Evolutionary conservation across 495 filamentous ascomycete species (phyloP).

Genomic region (Penicillium silybi): DNA sequence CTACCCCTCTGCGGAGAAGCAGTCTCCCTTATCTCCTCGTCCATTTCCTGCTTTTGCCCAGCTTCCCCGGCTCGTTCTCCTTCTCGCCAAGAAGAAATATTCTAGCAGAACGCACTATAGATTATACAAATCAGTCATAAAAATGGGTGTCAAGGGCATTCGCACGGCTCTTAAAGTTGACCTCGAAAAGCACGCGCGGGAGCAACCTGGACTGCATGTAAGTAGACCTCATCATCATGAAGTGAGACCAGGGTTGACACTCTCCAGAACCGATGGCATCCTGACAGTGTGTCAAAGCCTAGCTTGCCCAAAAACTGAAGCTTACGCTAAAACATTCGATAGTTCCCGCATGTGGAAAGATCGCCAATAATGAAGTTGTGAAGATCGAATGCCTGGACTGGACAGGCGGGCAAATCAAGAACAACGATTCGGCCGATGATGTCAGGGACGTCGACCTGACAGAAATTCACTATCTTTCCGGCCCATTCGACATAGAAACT

Average conservation of each 20-base stretch:
- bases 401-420: slow-evolving; percentile 82
- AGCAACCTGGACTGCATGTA: slow-evolving; percentile 76
- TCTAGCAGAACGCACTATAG: too few relatives aligned
- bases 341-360: slow-evolving; percentile 75
- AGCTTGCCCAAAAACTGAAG: background rate
- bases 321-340: slow-evolving; percentile 1
- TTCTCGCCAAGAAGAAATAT: background rate
- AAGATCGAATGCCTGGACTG: slow-evolving; percentile 96
- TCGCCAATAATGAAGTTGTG: slow-evolving; percentile 82
- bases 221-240: slow-evolving; percentile 15
- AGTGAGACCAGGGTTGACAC: background rate
- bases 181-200: slow-evolving; percentile 68
- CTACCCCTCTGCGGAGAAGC: slow-evolving; percentile 10
- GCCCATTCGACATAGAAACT: slow-evolving; percentile 84
- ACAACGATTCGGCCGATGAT: slow-evolving; percentile 89
- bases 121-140: slow-evolving; percentile 2
- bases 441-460: slow-evolving; percentile 82
- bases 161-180: slow-evolving; percentile 74
- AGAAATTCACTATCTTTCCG: slow-evolving; percentile 80
- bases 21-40: slow-evolving; percentile 4
- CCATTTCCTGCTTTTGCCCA: background rate
- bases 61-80: background rate
- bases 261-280: slow-evolving; percentile 86
- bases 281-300: slow-evolving; percentile 59
- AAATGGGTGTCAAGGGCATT: slow-evolving; percentile 58